Base-by-base conservation (phyloP, 495 filamentous ascomycete genomes). In the Parachaetomium inaequale region DNA sequence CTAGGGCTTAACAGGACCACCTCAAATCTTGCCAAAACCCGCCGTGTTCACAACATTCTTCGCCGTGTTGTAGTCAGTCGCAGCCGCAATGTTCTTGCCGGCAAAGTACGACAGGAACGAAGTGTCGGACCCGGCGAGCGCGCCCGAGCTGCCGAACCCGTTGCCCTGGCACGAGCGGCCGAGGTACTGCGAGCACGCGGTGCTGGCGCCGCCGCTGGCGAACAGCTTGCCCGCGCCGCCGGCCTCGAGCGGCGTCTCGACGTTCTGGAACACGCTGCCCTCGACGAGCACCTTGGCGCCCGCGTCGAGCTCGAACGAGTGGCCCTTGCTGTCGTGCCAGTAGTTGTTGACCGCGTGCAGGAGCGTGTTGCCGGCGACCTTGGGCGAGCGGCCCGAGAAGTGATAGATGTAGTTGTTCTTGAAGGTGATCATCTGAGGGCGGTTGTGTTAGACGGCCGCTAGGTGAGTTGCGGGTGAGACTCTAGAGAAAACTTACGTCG, bases 401-500 rank as follows among this genome's bases (percentile, higher is more conserved):
- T 57, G 36, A 15, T 29, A 45, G 25, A 57, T 45, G 54, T 19
- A 21, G 54, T 57, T 57, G 25, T 57, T 57, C 40, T 57, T 43
- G 38, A 57, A 45, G 38, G 54, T 57, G 54, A 57, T 57, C 54
- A 57, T 57, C 54, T 57, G 51, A 15, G 50, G 10, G 49, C 7
- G 49, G 4, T 1, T 1, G 28, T n/a, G 52, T 38, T 38, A 53
- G 50, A n/a, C n/a, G 0, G 8, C 21, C 21, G 12, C 8, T 31
- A 7, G 11, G 10, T 6, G 3, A 3, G 31, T 3, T 36, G 19
- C 28, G 6, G 14, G 15, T 4, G 28, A 1, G 23, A 52, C 11
- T 34, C 11, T 36, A 19, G 50, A 28, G 21, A 55, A 15, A 76
- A 43, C 65, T 53, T 45, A 67, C 65, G 28, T 64, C 54, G 54